Conservation (phyloP, 805 yeast species). For the Candida sonorensis region DNA sequence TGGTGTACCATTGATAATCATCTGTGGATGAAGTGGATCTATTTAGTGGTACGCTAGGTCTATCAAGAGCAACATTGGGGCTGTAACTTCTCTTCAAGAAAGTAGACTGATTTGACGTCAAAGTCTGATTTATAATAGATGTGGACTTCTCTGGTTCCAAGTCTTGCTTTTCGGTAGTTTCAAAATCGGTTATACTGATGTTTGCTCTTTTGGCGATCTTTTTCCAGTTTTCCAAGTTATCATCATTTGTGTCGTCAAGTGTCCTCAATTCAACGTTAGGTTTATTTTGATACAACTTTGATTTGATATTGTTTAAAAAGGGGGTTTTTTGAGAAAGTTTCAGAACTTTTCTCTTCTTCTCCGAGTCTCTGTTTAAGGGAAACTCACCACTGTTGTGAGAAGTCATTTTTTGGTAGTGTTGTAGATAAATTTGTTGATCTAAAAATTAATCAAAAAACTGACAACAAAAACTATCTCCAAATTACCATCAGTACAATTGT, state of each 20-base stretch:
- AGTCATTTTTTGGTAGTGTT: too few species aligned
- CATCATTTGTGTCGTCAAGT: constrained; percentile 8
- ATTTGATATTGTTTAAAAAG: constrained; percentile 17
- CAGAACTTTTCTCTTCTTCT: constrained; percentile 1
- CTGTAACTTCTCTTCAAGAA: too few species aligned
- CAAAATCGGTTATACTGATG: constrained; percentile 10
- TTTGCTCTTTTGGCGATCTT: constrained; percentile 25
- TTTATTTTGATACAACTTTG: constrained; percentile 14
- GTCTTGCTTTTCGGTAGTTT: neutral
- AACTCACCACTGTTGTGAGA: neutral
- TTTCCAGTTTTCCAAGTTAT: constrained; percentile 20
- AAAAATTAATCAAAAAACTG: neutral
- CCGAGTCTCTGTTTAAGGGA: too few species aligned
- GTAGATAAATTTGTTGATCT: too few species aligned
- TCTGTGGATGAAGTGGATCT: constrained; percentile 6
- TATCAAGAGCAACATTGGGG: neutral
- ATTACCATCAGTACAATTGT: too few species aligned
- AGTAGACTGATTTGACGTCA: too few species aligned
- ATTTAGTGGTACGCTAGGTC: neutral
- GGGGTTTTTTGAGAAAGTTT: constrained; percentile 14
- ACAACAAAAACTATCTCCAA: too few species aligned
- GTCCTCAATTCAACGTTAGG: constrained; percentile 9
- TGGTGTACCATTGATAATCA: constrained; percentile 28
- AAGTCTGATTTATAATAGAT: too few species aligned
- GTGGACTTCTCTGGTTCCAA: too few species aligned